A percentile compares a stretch with the other conserved stretches of the same genome.
Conservation (phyloP, 2,329 filamentous ascomycete species). For the Diaporthe australafricana region DNA sequence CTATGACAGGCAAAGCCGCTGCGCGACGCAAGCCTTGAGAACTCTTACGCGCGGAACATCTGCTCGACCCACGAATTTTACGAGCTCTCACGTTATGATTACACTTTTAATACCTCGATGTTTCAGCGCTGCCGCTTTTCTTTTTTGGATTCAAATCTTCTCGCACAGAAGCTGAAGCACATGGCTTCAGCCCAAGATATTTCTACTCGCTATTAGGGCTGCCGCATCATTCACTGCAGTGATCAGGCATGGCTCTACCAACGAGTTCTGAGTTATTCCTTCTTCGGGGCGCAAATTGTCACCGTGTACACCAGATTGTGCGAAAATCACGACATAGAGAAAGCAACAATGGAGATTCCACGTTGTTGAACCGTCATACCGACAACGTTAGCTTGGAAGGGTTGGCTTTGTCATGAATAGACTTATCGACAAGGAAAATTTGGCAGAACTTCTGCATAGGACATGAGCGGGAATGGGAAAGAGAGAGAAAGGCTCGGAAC, state of each 20-base stretch:
- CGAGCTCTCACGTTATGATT: constrained; percentile 27
- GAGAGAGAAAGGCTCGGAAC: background rate
- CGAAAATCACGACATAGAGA: constrained; percentile 23
- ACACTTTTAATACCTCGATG: constrained; percentile 32
- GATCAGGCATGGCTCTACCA: background rate
- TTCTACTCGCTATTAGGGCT: background rate
- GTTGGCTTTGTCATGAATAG: constrained; percentile 18
- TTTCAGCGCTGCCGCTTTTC: constrained; percentile 20
- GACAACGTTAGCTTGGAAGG: background rate
- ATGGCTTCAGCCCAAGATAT: background rate
- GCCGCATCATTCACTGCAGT: background rate
- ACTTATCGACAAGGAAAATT: constrained; percentile 6
- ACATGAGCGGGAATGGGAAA: constrained; percentile 11
- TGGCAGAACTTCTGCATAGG: constrained; percentile 10
- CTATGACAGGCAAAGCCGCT: constrained; percentile 52
- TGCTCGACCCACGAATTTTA: constrained; percentile 30
- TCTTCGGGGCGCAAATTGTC: constrained; percentile 2
- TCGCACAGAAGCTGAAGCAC: constrained; percentile 2
- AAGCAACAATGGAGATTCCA: background rate
- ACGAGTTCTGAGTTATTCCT: no score
- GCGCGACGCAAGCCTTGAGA: constrained; percentile 33
- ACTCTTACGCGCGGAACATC: background rate
- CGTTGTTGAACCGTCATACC: background rate
- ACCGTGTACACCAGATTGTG: constrained; percentile 30
- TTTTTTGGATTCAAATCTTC: constrained; percentile 24